Conservation (phyloP, 1,284 basidiomycete species). For the Trichosporon faecale region DNA sequence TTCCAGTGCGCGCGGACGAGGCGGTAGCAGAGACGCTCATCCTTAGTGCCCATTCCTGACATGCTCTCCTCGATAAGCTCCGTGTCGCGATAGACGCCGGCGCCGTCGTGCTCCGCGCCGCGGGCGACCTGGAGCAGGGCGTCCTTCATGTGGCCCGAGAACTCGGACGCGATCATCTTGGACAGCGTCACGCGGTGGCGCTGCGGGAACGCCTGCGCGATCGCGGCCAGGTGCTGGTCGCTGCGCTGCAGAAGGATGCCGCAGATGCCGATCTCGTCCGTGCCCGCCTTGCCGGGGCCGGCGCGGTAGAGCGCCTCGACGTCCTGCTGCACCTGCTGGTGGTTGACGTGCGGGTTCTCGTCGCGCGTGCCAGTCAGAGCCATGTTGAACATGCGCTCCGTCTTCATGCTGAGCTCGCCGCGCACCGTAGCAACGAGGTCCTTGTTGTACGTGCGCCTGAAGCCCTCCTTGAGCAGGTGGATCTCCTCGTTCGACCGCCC, state of each 20-base stretch:
- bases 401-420: slow-evolving; percentile 54
- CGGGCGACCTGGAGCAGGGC: slow-evolving; percentile 46
- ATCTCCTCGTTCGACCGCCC: slow-evolving; percentile 52
- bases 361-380: slow-evolving; percentile 48
- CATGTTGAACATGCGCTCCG: slow-evolving; percentile 53
- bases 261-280: slow-evolving; percentile 53
- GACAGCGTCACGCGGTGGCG: slow-evolving; percentile 39
- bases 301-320: slow-evolving; percentile 48
- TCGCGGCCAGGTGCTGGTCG: slow-evolving; percentile 46
- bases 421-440: slow-evolving; percentile 44
- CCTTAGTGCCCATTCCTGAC: slow-evolving; percentile 52
- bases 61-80: slow-evolving; percentile 47
- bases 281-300: slow-evolving; percentile 50
- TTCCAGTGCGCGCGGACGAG: slow-evolving; percentile 51
- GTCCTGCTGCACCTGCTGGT: slow-evolving; percentile 49
- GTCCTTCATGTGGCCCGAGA: slow-evolving; percentile 53
- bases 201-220: slow-evolving; percentile 46
- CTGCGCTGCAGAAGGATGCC: slow-evolving; percentile 50
- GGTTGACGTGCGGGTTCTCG: slow-evolving; percentile 48
- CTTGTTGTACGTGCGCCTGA: slow-evolving; percentile 44
- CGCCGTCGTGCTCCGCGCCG: slow-evolving; percentile 45
- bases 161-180: slow-evolving; percentile 48
- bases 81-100: slow-evolving; percentile 48
- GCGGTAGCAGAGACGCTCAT: slow-evolving; percentile 51
- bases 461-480: slow-evolving; percentile 50